Base-by-base conservation (phyloP, 441 rosid species). In the Erysimum pusillum region DNA sequence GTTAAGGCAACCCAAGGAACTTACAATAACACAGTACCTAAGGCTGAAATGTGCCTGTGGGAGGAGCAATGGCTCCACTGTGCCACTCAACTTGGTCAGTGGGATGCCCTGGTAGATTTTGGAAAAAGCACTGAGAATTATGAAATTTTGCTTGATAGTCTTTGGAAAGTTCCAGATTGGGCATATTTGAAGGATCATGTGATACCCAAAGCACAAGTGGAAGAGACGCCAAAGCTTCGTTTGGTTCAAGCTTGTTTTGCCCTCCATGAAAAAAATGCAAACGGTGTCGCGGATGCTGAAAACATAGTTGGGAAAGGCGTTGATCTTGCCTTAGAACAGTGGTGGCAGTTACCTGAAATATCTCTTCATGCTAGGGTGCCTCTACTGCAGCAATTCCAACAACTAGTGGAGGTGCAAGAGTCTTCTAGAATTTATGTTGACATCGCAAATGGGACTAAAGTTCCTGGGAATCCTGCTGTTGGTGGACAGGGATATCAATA, bases 331-430 rank as follows among this genome's bases (percentile, higher is more conserved):
- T 81, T 96, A 68, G 97, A 91, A 73, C 97, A 91, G 75, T 96
- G 99, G 98, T 96, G 99, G 98, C 98, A 91, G 83, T 87, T 96
- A 83, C 99, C 99, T 73, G 98, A 96, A 84, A 89, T 96, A 89
- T 93, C 96, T 41, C 90, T 90, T 72, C 98, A 92, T 83, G 89
- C 98, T 41, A 93, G 90, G 86, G 85, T 96, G 80, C 98, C 98
- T 69, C 91, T 96, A 67, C 82, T 96, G 82, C 98, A 92, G 85
- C 97, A 96, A 80, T 96, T 96, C 81, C 99, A 96, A 82, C 98
- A 96, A 84, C 82, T 96, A 61, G 96, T 94, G 72, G 99, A 96
- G 85, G 98, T 94, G 73, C 98, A 96, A 80, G 99, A 96, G 87
- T 96, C 99, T 75, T 85, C 92, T 61, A 85, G 91, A 84, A 89